Evolutionary conservation across 257 asterid species (phyloP), one percentile per base, ranked within the genome.

Genomic region (Nicotiana attenuata): DNA sequence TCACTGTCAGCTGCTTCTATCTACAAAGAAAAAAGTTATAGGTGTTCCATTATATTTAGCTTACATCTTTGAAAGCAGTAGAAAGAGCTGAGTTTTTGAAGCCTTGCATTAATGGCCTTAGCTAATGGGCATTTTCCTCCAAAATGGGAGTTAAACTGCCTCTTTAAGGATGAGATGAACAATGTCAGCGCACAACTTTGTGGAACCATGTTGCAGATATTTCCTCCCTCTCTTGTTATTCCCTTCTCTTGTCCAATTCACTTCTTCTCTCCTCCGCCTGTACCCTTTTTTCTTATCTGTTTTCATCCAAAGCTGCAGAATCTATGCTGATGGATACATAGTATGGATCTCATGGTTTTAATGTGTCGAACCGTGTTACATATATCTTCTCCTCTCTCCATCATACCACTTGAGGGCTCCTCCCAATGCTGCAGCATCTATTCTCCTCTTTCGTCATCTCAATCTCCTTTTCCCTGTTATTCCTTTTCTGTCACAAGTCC

Each of bases 401-500:
- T 71, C 60, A 13, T 45, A 22, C 33, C 13, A 6, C 35, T 41
- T 71, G 60, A 45, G 7, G 24, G 47, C 5, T 71, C 78, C 35
- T 71, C 20, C 33, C 60, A 71, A 13, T 22, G 78, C 78, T 20
- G 47, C 35, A 71, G 33, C 78, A 71, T 13, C 60, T 45, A 71
- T 71, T 45, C 20, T 45, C 57, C 77, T 69, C 77, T 68, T 68
- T 33, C 24, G 20, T 41, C 77, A 69, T 45, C 78, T 71, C 59
- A 45, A 22, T 69, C 59, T 71, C 78, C 3, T 71, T 22, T 45
- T 45, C 7, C 57, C 78, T 71, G 78, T 45, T 45, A 45, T 22
- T 66, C 55, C 78, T 71, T 41, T 38, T 20, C 78, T 41, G 78
- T 45, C 78, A 71, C 59, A 71, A 45, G 78, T 71, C 20, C 33